Evolutionary conservation across 176 grass and related monocot species (phyloP).

Genomic region (Carex parvula): DNA sequence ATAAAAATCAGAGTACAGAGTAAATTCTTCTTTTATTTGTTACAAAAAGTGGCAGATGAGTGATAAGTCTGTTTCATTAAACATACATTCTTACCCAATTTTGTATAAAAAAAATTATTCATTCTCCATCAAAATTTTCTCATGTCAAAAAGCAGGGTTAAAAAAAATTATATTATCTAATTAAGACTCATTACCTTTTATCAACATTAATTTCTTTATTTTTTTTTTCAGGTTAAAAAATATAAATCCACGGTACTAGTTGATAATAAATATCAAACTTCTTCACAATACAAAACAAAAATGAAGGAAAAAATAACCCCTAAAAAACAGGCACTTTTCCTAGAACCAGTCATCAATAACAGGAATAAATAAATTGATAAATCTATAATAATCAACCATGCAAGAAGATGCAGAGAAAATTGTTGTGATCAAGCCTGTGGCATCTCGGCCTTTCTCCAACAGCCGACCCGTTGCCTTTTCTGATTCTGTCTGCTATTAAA

Average conservation of each 20-base stretch:
- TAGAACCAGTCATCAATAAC: background rate
- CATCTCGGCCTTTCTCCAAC: constrained; percentile 19
- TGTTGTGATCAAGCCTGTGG: constrained; percentile 26
- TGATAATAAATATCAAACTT: background rate
- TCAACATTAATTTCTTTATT: background rate
- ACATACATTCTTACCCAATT: background rate
- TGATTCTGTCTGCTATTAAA: constrained; percentile 20
- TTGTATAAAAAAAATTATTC: background rate
- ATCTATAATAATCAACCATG: constrained; percentile 8
- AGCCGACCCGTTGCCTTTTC: background rate
- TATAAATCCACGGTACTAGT: background rate
- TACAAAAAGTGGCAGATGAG: background rate
- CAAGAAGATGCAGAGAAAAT: constrained; percentile 28
- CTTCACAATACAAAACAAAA: background rate
- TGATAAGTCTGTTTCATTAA: background rate
- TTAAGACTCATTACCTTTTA: background rate
- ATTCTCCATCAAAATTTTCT: background rate
- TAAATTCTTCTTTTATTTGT: background rate
- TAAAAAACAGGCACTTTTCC: background rate
- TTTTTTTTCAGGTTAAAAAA: constrained; percentile 14
- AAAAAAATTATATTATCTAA: background rate
- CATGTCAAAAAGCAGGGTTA: background rate
- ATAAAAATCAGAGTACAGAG: background rate
- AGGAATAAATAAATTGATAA: background rate
- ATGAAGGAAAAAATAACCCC: background rate